phyloP scores from a whole-genome alignment of 805 yeast genomes.

The Candida nitratophila region DNA sequence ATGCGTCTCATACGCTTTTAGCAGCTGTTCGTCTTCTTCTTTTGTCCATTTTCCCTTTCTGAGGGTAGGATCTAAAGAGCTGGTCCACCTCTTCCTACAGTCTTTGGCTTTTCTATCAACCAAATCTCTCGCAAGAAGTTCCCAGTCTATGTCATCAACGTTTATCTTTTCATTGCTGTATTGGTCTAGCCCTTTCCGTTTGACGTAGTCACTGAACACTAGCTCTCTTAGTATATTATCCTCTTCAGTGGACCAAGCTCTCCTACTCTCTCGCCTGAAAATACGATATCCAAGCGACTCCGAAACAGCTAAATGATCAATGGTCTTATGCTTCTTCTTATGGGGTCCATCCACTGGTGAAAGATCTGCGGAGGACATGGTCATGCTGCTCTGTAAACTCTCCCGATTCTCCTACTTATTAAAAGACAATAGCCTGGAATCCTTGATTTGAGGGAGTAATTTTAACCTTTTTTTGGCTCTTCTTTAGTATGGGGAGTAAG shows the following conservation, averaged over 20 bases:
- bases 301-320: slow-evolving; percentile 54
- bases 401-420: no score
- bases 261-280: slow-evolving; percentile 52
- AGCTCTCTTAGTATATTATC: slow-evolving; percentile 46
- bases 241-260: slow-evolving; percentile 73
- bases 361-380: not conserved
- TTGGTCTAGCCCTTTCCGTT: slow-evolving; percentile 9
- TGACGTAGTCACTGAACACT: slow-evolving; percentile 28
- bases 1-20: slow-evolving; percentile 54
- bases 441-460: no score
- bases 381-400: no score
- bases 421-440: no score
- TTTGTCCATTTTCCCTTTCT: slow-evolving; percentile 83
- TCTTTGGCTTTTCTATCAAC: slow-evolving; percentile 64
- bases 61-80: slow-evolving; percentile 75
- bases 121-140: slow-evolving; percentile 39
- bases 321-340: slow-evolving; percentile 3
- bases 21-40: slow-evolving; percentile 64
- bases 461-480: no score
- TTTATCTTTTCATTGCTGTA: slow-evolving; percentile 23
- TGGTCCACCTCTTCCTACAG: slow-evolving; percentile 82
- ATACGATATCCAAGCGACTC: slow-evolving; percentile 72
- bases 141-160: slow-evolving; percentile 54
- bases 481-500: no score
- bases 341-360: not conserved